Evolutionary conservation across 192 early-diverging fungal genomes (phyloP).

Genomic region (Thamnidium elegans): DNA sequence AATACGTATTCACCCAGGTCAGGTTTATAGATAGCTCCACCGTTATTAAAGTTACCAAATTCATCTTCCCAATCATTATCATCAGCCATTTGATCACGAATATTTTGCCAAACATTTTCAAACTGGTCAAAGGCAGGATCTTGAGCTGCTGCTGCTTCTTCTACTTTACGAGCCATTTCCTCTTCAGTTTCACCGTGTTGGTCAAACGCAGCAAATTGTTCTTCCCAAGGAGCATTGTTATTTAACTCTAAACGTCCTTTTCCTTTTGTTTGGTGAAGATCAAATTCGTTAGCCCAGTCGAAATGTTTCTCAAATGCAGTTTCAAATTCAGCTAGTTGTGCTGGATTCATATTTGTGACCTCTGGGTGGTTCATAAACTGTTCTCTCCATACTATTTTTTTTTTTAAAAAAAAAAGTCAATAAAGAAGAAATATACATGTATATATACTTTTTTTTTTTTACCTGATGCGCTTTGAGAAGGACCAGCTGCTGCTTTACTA

Average conservation of each 20-base stretch:
- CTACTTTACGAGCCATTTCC: constrained; percentile 37
- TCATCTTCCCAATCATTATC: constrained; percentile 48
- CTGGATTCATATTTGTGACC: constrained; percentile 19
- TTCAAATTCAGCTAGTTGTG: constrained; percentile 54
- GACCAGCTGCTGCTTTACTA: constrained; percentile 14
- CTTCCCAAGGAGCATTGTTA: constrained; percentile 53
- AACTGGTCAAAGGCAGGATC: constrained; percentile 41
- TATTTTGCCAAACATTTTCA: constrained; percentile 51
- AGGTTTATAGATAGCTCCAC: constrained; percentile 47
- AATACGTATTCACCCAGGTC: constrained; percentile 81
- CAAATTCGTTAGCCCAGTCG: constrained; percentile 79
- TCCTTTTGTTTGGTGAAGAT: constrained; percentile 49
- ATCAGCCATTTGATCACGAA: constrained; percentile 13
- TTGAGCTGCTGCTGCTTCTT: constrained; percentile 38
- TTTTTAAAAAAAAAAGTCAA: not conserved
- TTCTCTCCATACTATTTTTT: constrained; percentile 46
- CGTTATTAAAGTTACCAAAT: constrained; percentile 46
- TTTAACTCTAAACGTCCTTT: constrained; percentile 38
- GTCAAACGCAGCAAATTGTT: constrained; percentile 56
- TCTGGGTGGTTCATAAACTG: constrained; percentile 52
- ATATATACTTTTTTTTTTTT: not conserved
- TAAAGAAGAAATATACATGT: not conserved
- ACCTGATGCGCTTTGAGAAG: constrained; percentile 18
- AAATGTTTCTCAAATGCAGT: constrained; percentile 57
- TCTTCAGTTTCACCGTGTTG: constrained; percentile 15